phyloP scores from a whole-genome alignment of 2,329 filamentous ascomycete species.

The Meredithiella fracta region DNA sequence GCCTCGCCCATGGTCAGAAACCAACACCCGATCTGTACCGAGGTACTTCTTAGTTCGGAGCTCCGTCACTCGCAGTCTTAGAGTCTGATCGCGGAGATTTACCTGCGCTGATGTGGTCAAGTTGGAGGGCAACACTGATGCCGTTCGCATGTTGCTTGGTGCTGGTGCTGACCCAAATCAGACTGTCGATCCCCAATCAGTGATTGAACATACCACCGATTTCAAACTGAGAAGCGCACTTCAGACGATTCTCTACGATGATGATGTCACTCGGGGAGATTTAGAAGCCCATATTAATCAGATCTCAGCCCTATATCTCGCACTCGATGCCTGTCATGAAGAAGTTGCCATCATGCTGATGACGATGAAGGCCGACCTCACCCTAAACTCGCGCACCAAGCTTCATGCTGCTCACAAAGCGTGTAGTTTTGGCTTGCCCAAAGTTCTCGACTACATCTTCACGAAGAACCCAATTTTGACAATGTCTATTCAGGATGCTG shows the following conservation, averaged over 20 bases:
- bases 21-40: neutral
- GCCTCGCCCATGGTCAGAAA: neutral
- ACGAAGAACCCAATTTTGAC: neutral
- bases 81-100: constrained; percentile 4
- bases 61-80: constrained; percentile 2
- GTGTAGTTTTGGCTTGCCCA: neutral
- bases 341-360: constrained; percentile 1
- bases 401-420: constrained; percentile 11
- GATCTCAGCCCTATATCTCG: constrained; percentile 8
- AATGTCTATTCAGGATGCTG: neutral
- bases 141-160: neutral
- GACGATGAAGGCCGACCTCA: neutral
- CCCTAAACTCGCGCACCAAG: constrained; percentile 3
- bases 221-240: neutral
- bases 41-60: constrained; percentile 5
- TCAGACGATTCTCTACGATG: constrained; percentile 4
- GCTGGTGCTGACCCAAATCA: constrained; percentile 5
- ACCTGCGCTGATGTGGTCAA: constrained; percentile 10
- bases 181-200: neutral
- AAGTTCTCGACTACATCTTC: neutral
- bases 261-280: constrained; percentile 5
- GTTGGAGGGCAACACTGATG: constrained; percentile 4
- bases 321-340: constrained; percentile 8
- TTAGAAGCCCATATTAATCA: neutral
- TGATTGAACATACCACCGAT: neutral